Evolutionary conservation across 1,284 basidiomycete genomes (phyloP), one percentile per base, ranked within the genome.

Genomic region (Cutaneotrichosporon mucoides): DNA sequence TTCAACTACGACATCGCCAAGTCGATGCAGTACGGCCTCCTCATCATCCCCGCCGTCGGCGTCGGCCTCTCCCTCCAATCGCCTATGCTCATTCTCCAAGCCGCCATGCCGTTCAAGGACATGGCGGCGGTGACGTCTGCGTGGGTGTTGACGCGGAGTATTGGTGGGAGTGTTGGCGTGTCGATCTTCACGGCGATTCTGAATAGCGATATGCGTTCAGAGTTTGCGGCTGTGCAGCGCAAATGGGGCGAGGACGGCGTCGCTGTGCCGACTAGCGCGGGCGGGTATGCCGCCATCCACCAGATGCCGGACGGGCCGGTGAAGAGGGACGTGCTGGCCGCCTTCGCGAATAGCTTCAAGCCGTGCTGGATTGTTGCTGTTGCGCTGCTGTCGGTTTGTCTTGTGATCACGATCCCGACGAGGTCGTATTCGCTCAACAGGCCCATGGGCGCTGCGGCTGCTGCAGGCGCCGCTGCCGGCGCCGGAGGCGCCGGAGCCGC

Each of bases 51-150:
- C 1, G 69, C 64, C 7, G 42, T 69, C 5, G 73, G 72, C 2
- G 51, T 67, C 10, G 76, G 73, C 0, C 41, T 72, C 9, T 55
- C 62, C 15, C 63, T 76, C 11, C 64, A 66, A 42, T 63, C 66
- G 1, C 72, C 73, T 0, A 66, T 76, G 56, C 13, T 75, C n/a
- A 62, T 72, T 47, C 46, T 76, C 5, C 74, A 77, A 64, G 73
- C 75, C 0, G 68, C 74, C 1, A 75, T 78, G 74, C 76, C 76
- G 9, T 40, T 70, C 35, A 69, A 72, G 55, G 77, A 78, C 43
- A 75, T 78, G 74, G 76, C 75, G 12, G 70, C 74, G 1, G 64
- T 70, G 2, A 78, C 75, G 4, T 63, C 67, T 6, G 74, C 73
- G 5, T 75, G 67, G 66, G 51, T 66, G 9, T 62, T 76, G 7